phyloP scores from a whole-genome alignment of 1,139 yeast genomes.

The Blastobotrys apis region DNA sequence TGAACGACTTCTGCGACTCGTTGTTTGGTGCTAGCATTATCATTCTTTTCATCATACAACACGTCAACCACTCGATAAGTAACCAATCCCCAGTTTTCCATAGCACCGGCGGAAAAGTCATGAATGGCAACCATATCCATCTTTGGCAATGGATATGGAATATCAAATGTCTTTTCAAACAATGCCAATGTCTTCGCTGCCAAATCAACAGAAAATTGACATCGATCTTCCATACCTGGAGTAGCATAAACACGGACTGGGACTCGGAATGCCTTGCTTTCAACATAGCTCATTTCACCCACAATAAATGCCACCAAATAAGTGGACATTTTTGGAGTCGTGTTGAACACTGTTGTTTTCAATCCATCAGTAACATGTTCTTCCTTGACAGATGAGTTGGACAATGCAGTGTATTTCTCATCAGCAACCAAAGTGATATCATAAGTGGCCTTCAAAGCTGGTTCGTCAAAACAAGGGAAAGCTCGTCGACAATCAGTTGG shows the following conservation, averaged over 20 bases:
- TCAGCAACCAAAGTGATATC: slow-evolving; percentile 57
- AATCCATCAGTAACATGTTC: slow-evolving; percentile 47
- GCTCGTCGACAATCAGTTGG: slow-evolving; percentile 84
- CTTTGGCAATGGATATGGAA: slow-evolving; percentile 69
- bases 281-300: slow-evolving; percentile 74
- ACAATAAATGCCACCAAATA: slow-evolving; percentile 78
- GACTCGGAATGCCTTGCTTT: slow-evolving; percentile 54
- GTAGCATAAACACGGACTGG: slow-evolving; percentile 74
- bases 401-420: slow-evolving; percentile 57
- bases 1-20: slow-evolving; percentile 76
- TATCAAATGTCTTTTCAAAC: slow-evolving; percentile 59
- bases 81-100: slow-evolving; percentile 79
- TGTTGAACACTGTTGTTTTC: slow-evolving; percentile 42
- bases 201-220: slow-evolving; percentile 58
- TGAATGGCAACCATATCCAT: slow-evolving; percentile 72
- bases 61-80: slow-evolving; percentile 71
- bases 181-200: slow-evolving; percentile 65
- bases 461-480: slow-evolving; percentile 81
- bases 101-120: slow-evolving; percentile 72
- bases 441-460: slow-evolving; percentile 69
- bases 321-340: slow-evolving; percentile 76
- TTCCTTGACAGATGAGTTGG: slow-evolving; percentile 65
- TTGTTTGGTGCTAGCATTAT: slow-evolving; percentile 46
- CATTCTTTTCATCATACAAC: slow-evolving; percentile 54
- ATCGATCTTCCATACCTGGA: slow-evolving; percentile 59